Base-by-base conservation (phyloP, 2,329 filamentous ascomycete species). In the Trichoderma gracile region DNA sequence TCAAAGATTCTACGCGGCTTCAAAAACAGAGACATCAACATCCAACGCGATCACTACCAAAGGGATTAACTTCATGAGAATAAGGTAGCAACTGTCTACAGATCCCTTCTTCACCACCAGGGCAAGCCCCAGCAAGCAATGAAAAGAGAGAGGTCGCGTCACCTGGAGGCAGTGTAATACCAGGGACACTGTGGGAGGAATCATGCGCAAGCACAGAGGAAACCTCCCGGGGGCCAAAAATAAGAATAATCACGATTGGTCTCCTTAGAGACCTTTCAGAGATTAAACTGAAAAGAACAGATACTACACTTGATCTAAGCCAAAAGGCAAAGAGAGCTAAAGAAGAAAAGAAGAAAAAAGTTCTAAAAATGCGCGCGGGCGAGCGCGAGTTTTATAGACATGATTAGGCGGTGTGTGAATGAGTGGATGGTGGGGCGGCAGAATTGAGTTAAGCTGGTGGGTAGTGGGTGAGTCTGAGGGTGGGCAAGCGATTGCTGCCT, bases 281-380 rank as follows among this genome's bases (percentile, higher is more conserved):
- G 88, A 92, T 93, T 93, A 93, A 93, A 92, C 90, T 93, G 88
- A 92, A 90, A 92, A 93, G 90, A 93, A 93, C 89, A 92, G 89
- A 91, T 92, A 92, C 89, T 92, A 92, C 89, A 92, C 89, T 91
- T 92, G 89, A 92, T 92, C 89, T 92, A 90, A 91, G 86, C 86
- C 84, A 86, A 83, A 83, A 81, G 81, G 76, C 76, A 78, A 78
- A 78, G 76, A 78, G 77, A 78, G 77, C 77, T 78, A 73, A 75
- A 68, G 75, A 75, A 67, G 60, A 63, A 71, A 76, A 75, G 71
- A 70, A 52, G 65, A 71, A 75, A 67, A 70, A 67, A 69, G 69
- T 65, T 64, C 12, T 12, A 10, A 57, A 58, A 65, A 65, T 38
- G n/a, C 15, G 21, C 54, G 55, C 27, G 63, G 21, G 52, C 52